Evolutionary conservation across 2,329 filamentous ascomycete genomes (phyloP).

Genomic region (Pseudocercospora vitis): DNA sequence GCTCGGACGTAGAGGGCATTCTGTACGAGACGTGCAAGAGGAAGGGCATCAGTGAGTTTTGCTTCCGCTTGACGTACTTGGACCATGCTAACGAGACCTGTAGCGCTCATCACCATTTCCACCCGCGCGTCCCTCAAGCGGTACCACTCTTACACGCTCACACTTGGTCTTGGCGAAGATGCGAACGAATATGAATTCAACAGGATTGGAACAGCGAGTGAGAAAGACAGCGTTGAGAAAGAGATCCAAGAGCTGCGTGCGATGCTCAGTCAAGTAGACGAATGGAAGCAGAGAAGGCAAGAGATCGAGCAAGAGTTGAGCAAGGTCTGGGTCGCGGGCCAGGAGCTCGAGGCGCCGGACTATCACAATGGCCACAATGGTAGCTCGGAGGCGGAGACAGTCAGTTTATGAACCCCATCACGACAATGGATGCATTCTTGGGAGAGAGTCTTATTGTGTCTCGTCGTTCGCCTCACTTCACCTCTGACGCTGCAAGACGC

Average conservation of each 20-base stretch:
- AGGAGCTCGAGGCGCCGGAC: constrained; percentile 35
- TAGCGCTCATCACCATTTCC: constrained; percentile 89
- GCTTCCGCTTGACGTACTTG: neutral
- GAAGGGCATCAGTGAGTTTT: constrained; percentile 87
- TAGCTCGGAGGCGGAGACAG: constrained; percentile 18
- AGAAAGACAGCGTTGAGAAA: constrained; percentile 90
- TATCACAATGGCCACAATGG: constrained; percentile 20
- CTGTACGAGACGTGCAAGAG: constrained; percentile 92
- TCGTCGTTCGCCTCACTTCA: no score
- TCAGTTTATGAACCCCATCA: constrained; percentile 11
- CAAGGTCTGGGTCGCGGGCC: constrained; percentile 58
- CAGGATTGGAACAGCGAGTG: constrained; percentile 86
- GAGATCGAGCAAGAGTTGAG: constrained; percentile 82
- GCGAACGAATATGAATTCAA: constrained; percentile 92
- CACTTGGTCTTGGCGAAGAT: constrained; percentile 74
- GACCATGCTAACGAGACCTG: constrained; percentile 4
- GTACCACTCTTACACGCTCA: constrained; percentile 90
- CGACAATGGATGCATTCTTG: no score
- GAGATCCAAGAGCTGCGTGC: constrained; percentile 83
- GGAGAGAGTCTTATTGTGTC: no score
- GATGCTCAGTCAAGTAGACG: constrained; percentile 74
- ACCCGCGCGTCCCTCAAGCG: constrained; percentile 92
- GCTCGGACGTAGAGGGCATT: constrained; percentile 88
- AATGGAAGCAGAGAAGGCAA: constrained; percentile 73
- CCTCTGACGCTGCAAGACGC: no score